Conservation (phyloP, 140 eudicot genomes). For the Ambrosia hybrid region DNA sequence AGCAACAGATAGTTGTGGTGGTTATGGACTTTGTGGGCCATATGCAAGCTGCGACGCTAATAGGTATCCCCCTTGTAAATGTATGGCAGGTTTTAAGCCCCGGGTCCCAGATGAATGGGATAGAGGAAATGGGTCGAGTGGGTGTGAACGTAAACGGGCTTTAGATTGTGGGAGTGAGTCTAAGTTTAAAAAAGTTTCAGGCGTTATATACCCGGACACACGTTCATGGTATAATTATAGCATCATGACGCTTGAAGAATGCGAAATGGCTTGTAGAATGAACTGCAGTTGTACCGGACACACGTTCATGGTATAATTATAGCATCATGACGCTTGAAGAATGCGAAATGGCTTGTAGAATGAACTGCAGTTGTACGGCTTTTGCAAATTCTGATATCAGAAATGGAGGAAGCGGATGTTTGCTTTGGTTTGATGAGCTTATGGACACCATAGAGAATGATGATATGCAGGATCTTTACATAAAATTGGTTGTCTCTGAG, state of each 20-base stretch:
- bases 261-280: slow-evolving; percentile 13
- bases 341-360: slow-evolving; percentile 20
- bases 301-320: slow-evolving; percentile 4
- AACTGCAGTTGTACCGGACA: slow-evolving; percentile 7
- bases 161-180: slow-evolving; percentile 20
- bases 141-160: slow-evolving; percentile 24
- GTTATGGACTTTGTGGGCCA: slow-evolving; percentile 35
- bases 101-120: slow-evolving; percentile 15
- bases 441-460: no score
- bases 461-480: no score
- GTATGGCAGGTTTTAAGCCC: slow-evolving; percentile 35
- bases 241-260: slow-evolving; percentile 34
- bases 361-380: slow-evolving; percentile 6
- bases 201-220: slow-evolving; percentile 31
- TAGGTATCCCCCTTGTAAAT: slow-evolving; percentile 29
- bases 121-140: slow-evolving; percentile 28
- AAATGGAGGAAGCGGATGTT: slow-evolving; percentile 16
- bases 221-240: slow-evolving; percentile 12
- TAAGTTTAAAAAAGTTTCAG: slow-evolving; percentile 18
- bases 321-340: slow-evolving; percentile 33
- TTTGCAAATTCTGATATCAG: slow-evolving; percentile 14
- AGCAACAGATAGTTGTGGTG: slow-evolving; percentile 32
- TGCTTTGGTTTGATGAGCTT: slow-evolving; percentile 23
- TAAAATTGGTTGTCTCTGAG: no score
- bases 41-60: slow-evolving; percentile 33